phyloP scores from a whole-genome alignment of 306 rosid species.

The Prunus campanulata region DNA sequence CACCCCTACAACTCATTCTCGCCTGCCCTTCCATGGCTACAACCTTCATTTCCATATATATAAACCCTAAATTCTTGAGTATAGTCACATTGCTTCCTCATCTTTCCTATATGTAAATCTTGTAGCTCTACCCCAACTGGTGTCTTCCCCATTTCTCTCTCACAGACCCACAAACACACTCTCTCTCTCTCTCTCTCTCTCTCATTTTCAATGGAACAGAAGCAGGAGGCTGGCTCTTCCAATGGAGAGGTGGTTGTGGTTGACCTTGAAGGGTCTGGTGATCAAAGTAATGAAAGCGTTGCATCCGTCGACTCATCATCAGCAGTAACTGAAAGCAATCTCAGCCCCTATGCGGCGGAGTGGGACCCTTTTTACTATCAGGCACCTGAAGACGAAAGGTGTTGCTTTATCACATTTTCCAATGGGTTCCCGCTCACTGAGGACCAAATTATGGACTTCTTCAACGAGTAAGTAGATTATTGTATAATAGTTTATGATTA shows the following conservation, averaged over 20 bases:
- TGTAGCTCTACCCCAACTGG: background rate
- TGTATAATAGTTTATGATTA: background rate
- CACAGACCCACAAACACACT: background rate
- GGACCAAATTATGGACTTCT: constrained; percentile 26
- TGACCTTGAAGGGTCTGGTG: background rate
- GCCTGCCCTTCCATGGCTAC: background rate
- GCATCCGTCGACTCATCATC: background rate
- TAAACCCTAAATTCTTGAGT: background rate
- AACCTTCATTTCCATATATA: background rate
- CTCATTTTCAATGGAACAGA: background rate
- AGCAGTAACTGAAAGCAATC: background rate
- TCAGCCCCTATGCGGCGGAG: constrained; percentile 36
- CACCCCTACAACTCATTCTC: background rate
- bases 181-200: background rate
- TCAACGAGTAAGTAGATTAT: constrained; percentile 28
- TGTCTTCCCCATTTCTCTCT: background rate
- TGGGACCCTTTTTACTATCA: constrained; percentile 18
- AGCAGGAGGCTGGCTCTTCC: background rate
- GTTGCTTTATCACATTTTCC: constrained; percentile 44
- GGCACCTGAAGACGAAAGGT: constrained; percentile 31
- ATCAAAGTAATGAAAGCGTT: background rate
- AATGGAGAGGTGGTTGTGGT: background rate
- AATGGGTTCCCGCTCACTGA: constrained; percentile 25
- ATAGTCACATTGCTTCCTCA: background rate
- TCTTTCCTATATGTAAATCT: background rate